phyloP scores from a whole-genome alignment of 805 yeast species.

The Cyberlindnera xylosilytica region DNA sequence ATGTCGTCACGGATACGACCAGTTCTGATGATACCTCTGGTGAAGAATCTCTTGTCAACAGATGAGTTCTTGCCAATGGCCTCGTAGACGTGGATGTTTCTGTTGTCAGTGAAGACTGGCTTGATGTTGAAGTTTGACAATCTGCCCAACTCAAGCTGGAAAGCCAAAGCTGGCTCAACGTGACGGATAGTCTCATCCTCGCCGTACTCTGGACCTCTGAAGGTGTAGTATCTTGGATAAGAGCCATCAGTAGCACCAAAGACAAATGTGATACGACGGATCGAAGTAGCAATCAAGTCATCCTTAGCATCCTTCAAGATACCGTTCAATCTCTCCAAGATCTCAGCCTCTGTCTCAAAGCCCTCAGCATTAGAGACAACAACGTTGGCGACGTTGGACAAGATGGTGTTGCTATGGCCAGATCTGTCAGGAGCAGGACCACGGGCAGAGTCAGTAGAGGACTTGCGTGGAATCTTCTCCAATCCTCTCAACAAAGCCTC shows the following conservation, averaged over 20 bases:
- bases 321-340: constrained; percentile 59
- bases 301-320: constrained; percentile 65
- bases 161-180: constrained; percentile 97
- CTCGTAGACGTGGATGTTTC: constrained; percentile 96
- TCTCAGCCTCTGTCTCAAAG: constrained; percentile 63
- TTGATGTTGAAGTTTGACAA: constrained; percentile 92
- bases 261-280: constrained; percentile 92
- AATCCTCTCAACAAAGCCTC: constrained; percentile 75
- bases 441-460: constrained; percentile 30
- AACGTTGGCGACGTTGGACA: constrained; percentile 80
- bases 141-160: constrained; percentile 93
- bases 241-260: constrained; percentile 80
- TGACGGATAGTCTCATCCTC: constrained; percentile 96
- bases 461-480: constrained; percentile 55
- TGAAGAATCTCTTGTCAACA: constrained; percentile 91
- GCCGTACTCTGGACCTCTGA: constrained; percentile 77
- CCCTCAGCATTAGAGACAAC: constrained; percentile 75
- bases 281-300: constrained; percentile 64
- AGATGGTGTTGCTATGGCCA: constrained; percentile 32
- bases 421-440: constrained; percentile 51
- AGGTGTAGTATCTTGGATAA: constrained; percentile 94
- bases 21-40: constrained; percentile 95
- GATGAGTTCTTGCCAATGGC: constrained; percentile 93
- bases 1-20: constrained; percentile 93
- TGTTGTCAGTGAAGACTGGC: constrained; percentile 93